Evolutionary conservation across 148 eudicot genomes (phyloP), one percentile per base, ranked within the genome.

Genomic region (Rhododendron vialii): DNA sequence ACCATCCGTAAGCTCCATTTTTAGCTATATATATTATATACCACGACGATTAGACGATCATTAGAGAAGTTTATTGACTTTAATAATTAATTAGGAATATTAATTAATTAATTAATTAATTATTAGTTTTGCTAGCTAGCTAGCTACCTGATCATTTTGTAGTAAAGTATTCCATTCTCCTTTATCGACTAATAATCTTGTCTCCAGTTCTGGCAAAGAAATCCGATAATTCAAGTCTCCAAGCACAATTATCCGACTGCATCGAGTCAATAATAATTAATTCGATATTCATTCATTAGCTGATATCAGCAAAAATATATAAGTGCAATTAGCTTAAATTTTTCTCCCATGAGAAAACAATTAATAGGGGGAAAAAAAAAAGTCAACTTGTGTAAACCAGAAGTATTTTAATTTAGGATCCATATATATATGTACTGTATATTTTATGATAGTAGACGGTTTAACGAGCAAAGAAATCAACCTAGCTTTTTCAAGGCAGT

Each of bases 181-280:
- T 48, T 38, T 69, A 24, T 76, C 59, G 35, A 86, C 87, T 57
- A 90, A 82, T 45, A 41, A 65, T 78, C 92, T 78, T 20, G 89
- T 90, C 13, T 78, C 84, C 35, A 69, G 1, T 71, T 87, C 88
- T 18, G 90, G 89, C 35, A 89, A 45, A 30, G 90, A 89, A 59
- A 90, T 92, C 57, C 92, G 82, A 85, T 92, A 92, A 53, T 92
- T 92, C 86, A 92, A 90, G 81, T 92, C 93, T 78, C 93, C 93
- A 24, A 92, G 87, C 63, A 86, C 80, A 48, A 92, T 87, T 77
- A 92, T 85, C 45, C 88, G 89, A 57, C 93, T 92, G 92, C 83
- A 84, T 35, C 14, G 9, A 81, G 20, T 22, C 50, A 86, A 82
- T 82, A 82, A 36, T 74, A 69, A 69, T 82, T 43, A 26, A 65